These are phyloP conservation scores for Fagus sylvatica DNA, from an alignment of 306 rosid species.

Conservation along the genomic window DNA sequence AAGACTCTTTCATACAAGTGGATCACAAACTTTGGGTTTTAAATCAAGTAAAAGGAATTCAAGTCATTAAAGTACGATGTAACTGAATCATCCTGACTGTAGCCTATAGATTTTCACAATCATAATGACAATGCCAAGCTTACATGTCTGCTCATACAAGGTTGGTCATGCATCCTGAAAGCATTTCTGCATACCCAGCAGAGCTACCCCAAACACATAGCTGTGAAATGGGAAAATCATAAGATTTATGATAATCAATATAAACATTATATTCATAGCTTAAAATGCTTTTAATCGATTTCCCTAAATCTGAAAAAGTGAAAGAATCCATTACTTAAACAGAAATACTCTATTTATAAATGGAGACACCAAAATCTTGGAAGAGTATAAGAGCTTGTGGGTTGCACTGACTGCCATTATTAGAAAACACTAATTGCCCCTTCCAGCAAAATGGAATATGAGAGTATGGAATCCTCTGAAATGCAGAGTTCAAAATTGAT, in stretches of 20 bases:
- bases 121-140: background rate
- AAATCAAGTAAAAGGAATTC: too few relatives aligned
- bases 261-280: too few relatives aligned
- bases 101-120: background rate
- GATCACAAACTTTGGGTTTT: background rate
- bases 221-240: too few relatives aligned
- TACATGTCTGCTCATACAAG: background rate
- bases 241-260: too few relatives aligned
- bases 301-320: background rate
- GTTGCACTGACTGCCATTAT: background rate
- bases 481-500: background rate
- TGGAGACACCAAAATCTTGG: background rate
- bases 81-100: too few relatives aligned
- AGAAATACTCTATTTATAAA: background rate
- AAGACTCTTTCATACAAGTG: background rate
- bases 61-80: too few relatives aligned
- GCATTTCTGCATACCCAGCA: background rate
- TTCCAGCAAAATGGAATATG: background rate
- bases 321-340: background rate
- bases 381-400: background rate
- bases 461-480: background rate
- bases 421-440: background rate
- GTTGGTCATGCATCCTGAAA: background rate
- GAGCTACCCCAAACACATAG: too few relatives aligned
- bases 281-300: background rate